These are phyloP conservation scores for Arthrinium puccinioides DNA, from an alignment of 2,329 filamentous ascomycete species.

Conservation along the genomic window DNA sequence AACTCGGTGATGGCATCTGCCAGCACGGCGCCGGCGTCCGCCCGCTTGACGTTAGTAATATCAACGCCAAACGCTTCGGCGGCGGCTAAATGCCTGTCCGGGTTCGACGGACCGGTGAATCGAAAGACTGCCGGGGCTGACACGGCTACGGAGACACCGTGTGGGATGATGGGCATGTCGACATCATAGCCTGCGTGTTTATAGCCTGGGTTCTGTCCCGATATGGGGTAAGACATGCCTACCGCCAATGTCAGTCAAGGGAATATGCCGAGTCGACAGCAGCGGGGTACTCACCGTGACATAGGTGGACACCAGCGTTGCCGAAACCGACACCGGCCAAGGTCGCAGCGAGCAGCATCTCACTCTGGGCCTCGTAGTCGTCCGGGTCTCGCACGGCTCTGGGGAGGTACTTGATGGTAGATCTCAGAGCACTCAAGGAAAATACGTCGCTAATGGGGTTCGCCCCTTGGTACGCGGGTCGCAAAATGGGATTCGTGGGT, in stretches of 20 bases:
- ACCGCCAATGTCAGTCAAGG: slow-evolving; percentile 5
- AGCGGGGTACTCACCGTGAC: slow-evolving; percentile 41
- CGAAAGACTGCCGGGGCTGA: slow-evolving; percentile 89
- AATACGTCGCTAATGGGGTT: slow-evolving; percentile 99
- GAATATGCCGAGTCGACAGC: not conserved
- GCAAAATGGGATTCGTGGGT: slow-evolving; percentile 80
- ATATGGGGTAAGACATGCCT: slow-evolving; percentile 97
- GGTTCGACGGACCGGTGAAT: slow-evolving; percentile 87
- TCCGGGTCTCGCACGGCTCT: slow-evolving; percentile 81
- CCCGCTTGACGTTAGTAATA: slow-evolving; percentile 76
- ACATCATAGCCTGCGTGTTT: slow-evolving; percentile 82
- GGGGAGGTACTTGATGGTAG: slow-evolving; percentile 87
- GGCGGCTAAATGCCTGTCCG: slow-evolving; percentile 81
- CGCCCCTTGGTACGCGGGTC: slow-evolving; percentile 92
- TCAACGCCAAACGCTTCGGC: slow-evolving; percentile 91
- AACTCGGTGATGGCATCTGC: slow-evolving; percentile 78
- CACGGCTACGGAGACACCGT: slow-evolving; percentile 92
- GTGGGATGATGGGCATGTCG: slow-evolving; percentile 74
- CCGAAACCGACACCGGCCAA: slow-evolving; percentile 94
- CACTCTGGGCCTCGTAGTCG: slow-evolving; percentile 83
- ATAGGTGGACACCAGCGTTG: slow-evolving; percentile 88
- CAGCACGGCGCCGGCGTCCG: slow-evolving; percentile 83
- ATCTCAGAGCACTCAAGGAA: slow-evolving; percentile 74
- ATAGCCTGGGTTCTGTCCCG: slow-evolving; percentile 88
- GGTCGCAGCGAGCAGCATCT: slow-evolving; percentile 94